phyloP scores from a whole-genome alignment of 1,284 basidiomycete species.

The Cryptococcus wingfieldii region DNA sequence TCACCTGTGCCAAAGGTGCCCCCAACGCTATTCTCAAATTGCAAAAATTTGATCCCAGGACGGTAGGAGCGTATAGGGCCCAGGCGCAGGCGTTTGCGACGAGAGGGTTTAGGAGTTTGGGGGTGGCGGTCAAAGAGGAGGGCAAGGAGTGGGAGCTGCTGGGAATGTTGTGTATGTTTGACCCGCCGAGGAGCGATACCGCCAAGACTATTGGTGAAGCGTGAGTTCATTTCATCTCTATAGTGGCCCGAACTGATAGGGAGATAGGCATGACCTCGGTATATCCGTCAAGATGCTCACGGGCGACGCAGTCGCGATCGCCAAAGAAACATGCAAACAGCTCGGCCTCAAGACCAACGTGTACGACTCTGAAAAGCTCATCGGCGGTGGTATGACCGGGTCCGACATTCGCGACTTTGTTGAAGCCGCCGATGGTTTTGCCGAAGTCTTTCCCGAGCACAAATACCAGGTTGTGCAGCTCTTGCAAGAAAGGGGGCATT shows the following conservation, averaged over 20 bases:
- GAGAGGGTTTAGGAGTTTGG: slow-evolving; percentile 56
- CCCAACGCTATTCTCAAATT: slow-evolving; percentile 58
- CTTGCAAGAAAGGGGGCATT: slow-evolving; percentile 55
- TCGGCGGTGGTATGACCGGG: slow-evolving; percentile 55
- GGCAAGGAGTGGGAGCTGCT: slow-evolving; percentile 54
- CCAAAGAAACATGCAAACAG: slow-evolving; percentile 57
- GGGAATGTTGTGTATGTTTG: slow-evolving; percentile 51
- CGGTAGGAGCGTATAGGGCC: slow-evolving; percentile 51
- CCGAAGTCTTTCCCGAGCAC: slow-evolving; percentile 59
- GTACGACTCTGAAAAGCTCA: slow-evolving; percentile 57
- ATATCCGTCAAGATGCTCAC: slow-evolving; percentile 59
- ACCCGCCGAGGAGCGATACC: slow-evolving; percentile 57
- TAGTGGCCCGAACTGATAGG: slow-evolving; percentile 1
- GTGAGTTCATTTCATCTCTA: background rate
- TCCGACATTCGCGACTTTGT: slow-evolving; percentile 56
- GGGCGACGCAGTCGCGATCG: slow-evolving; percentile 58
- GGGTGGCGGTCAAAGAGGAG: slow-evolving; percentile 55
- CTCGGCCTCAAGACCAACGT: slow-evolving; percentile 55
- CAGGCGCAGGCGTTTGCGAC: slow-evolving; percentile 52
- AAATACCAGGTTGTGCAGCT: slow-evolving; percentile 56
- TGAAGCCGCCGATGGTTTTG: slow-evolving; percentile 58
- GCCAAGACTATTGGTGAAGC: slow-evolving; percentile 25
- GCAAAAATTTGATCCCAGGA: slow-evolving; percentile 48
- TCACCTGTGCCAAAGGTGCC: slow-evolving; percentile 56
- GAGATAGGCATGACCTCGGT: slow-evolving; percentile 55